These are phyloP conservation scores for Bacterosira constricta DNA, from an alignment of 108 stramenopile genomes.

Conservation along the genomic window DNA sequence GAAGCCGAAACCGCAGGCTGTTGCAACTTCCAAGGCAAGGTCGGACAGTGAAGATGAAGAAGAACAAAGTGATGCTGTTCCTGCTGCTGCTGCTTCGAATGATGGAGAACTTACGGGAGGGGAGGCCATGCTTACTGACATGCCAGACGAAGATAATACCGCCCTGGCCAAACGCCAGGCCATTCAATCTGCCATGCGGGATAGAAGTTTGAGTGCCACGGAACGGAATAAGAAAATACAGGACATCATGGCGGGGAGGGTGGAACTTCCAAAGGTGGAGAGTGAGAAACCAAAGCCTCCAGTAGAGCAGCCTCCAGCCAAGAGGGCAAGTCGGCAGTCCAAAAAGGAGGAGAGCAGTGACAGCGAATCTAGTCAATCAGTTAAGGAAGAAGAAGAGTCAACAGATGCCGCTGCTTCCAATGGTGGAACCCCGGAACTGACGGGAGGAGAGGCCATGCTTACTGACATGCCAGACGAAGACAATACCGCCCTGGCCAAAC, in stretches of 20 bases:
- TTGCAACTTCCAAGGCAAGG: too few species aligned
- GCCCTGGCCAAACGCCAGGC: not conserved
- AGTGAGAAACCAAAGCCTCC: too few species aligned
- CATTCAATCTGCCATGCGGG: not conserved
- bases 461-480: not conserved
- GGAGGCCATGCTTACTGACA: not conserved
- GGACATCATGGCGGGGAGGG: not conserved
- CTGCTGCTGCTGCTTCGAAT: not conserved
- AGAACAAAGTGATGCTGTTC: too few species aligned
- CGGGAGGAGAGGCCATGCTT: not conserved
- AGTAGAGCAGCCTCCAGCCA: too few species aligned
- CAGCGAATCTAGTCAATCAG: too few species aligned
- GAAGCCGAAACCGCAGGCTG: too few species aligned
- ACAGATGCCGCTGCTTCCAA: not conserved
- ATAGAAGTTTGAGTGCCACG: not conserved
- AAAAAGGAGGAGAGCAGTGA: too few species aligned
- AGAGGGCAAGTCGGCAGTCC: too few species aligned
- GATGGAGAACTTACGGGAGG: not conserved
- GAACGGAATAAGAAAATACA: not conserved
- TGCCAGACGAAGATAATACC: not conserved
- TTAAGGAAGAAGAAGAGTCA: not conserved
- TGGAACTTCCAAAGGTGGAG: not conserved
- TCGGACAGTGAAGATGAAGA: too few species aligned
- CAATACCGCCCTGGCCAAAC: not conserved
- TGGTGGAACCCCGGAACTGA: not conserved